Evolutionary conservation across 257 asterid genomes (phyloP).

Genomic region (Solanum megistacrolobum): DNA sequence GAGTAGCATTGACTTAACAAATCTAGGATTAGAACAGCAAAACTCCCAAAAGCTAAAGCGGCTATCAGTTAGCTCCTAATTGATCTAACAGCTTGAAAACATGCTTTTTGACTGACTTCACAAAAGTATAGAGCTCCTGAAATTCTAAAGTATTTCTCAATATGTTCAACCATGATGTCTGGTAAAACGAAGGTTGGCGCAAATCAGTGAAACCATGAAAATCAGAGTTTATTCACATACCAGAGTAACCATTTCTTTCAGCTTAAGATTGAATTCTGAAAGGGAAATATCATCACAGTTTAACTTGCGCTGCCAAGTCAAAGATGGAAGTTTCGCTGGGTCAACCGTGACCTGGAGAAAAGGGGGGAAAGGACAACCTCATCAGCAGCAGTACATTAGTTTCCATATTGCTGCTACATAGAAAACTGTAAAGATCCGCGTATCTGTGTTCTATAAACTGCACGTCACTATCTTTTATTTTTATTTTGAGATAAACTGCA

Average conservation of each 20-base stretch:
- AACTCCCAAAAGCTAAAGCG: neutral
- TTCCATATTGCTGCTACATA: neutral
- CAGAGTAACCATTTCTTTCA: constrained; percentile 62
- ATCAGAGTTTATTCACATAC: constrained; percentile 33
- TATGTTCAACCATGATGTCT: neutral
- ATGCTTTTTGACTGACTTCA: neutral
- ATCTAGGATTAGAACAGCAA: neutral
- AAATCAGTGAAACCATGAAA: neutral
- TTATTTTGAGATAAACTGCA: neutral
- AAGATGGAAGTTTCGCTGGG: constrained; percentile 62
- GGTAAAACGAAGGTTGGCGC: neutral
- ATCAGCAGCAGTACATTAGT: neutral
- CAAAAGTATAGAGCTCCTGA: neutral
- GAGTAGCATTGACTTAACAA: neutral
- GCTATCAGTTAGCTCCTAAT: neutral
- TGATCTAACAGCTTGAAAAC: neutral
- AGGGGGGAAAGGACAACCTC: neutral
- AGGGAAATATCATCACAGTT: constrained; percentile 43
- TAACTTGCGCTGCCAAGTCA: constrained; percentile 74
- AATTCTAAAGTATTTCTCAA: neutral
- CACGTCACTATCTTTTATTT: neutral
- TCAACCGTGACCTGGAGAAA: constrained; percentile 47
- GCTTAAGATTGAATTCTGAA: constrained; percentile 46
- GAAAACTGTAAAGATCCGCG: neutral
- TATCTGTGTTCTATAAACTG: neutral